Base-by-base conservation (phyloP, 768 basidiomycete genomes). In the Hericium rajendrae region DNA sequence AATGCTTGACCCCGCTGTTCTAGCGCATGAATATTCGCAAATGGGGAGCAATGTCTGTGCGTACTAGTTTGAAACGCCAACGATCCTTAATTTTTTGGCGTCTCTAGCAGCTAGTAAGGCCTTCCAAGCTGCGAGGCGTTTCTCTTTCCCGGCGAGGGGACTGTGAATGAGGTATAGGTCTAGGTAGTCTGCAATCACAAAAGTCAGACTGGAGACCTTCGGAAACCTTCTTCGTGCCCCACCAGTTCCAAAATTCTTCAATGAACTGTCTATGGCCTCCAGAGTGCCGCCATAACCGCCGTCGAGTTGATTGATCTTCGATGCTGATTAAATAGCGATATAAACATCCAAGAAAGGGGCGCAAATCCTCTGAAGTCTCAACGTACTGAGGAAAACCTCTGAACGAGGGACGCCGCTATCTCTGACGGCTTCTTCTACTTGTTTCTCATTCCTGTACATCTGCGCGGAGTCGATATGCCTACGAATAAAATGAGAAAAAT, bases 11-110 rank as follows among this genome's bases (percentile, higher is more conserved):
- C 20, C 78, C 78, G 62, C 89, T 91, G 46, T n/a, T 39, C 22
- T 37, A n/a, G 49, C 32, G 24, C 32, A 48, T 48, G n/a, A 18
- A 39, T 51, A 22, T 37, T 28, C 38, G 8, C n/a, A 20, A 41
- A n/a, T 8, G 4, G 39, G 26, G 32, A 18, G 10, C 32, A 16
- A n/a, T 43, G 20, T 22, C 10, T 18, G 38, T 32, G 32, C 85
- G 50, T 62, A 89, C 88, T 83, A 93, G 70, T 93, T 93, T 1
- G 88, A 91, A 6, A 92, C 90, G 2, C 90, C 90, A n/a, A 89
- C 79, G 4, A 76, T 76, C 59, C 79, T 76, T 53, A 91, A 77
- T 63, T 87, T 88, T 3, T 90, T 88, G 3, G 71, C 78, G 28
- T 72, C 65, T 60, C 79, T 78, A n/a, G 79, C 78, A 38, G 85